Conservation (phyloP, 1,284 basidiomycete genomes). For the Tilletia setariae region DNA sequence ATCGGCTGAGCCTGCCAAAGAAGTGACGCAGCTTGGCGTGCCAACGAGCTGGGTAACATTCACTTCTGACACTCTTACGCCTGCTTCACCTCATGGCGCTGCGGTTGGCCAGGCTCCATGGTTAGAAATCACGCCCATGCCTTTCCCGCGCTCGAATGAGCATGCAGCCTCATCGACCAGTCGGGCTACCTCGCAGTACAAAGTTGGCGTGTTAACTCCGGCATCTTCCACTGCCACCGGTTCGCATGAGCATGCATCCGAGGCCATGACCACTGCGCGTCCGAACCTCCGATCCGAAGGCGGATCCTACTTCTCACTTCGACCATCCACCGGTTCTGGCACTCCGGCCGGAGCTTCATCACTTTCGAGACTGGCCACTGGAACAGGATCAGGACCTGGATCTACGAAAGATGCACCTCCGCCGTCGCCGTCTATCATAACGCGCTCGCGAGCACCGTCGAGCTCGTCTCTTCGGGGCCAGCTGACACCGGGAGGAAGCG, state of each 20-base stretch:
- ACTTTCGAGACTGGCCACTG: constrained; percentile 15
- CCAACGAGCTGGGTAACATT: constrained; percentile 2
- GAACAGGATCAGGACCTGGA: not conserved
- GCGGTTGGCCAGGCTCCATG: not conserved
- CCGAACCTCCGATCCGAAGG: no score
- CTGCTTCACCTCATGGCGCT: not conserved
- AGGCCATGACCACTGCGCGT: no score
- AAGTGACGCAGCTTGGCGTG: not conserved
- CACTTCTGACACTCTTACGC: not conserved
- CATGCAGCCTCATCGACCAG: not conserved
- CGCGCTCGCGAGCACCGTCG: constrained; percentile 41
- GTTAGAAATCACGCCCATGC: not conserved
- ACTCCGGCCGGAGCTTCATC: not conserved
- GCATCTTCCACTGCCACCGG: no score
- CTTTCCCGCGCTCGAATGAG: constrained; percentile 11
- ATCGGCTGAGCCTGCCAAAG: not conserved
- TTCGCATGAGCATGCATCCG: no score
- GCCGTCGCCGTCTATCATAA: constrained; percentile 49
- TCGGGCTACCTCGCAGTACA: no score
- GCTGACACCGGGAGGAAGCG: not conserved
- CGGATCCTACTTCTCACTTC: constrained; percentile 33
- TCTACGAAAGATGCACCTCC: constrained; percentile 34
- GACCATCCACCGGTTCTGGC: not conserved
- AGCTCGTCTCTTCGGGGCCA: constrained; percentile 30
- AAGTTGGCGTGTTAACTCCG: no score